These are phyloP conservation scores for Salvia splendens DNA, from an alignment of 257 asterid genomes.

Conservation along the genomic window DNA sequence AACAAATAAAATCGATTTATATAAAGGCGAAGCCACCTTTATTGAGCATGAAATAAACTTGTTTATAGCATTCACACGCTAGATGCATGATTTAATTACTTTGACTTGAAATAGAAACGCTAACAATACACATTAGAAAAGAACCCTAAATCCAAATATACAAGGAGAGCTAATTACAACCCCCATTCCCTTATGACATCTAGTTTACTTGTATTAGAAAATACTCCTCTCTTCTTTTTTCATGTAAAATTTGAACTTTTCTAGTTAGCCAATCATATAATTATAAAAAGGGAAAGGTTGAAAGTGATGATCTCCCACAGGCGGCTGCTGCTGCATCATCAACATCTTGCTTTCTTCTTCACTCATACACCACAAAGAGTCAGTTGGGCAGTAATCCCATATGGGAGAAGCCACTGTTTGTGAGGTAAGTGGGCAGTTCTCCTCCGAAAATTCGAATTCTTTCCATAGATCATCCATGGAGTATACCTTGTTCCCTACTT, in stretches of 20 bases:
- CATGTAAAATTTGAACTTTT: slow-evolving; percentile 3
- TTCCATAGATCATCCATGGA: slow-evolving; percentile 89
- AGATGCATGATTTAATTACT: slow-evolving; percentile 28
- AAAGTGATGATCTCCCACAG: slow-evolving; percentile 38
- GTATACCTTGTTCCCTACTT: slow-evolving; percentile 39
- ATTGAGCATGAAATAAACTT: slow-evolving; percentile 24
- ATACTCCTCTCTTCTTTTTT: neutral
- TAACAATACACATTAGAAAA: neutral
- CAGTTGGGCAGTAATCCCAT: slow-evolving; percentile 65
- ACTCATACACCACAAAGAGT: slow-evolving; percentile 53
- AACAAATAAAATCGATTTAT: neutral
- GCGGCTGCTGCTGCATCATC: slow-evolving; percentile 28
- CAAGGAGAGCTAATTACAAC: slow-evolving; percentile 26
- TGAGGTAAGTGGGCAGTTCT: slow-evolving; percentile 19
- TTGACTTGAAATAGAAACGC: slow-evolving; percentile 1
- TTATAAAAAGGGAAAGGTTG: slow-evolving; percentile 43
- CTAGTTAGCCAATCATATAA: slow-evolving; percentile 36
- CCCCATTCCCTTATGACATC: slow-evolving; percentile 29
- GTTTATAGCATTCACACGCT: slow-evolving; percentile 6
- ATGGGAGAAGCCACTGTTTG: slow-evolving; percentile 50
- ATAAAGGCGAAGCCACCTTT: neutral
- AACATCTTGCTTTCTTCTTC: slow-evolving; percentile 29
- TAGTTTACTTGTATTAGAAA: slow-evolving; percentile 29
- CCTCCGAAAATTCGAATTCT: slow-evolving; percentile 56
- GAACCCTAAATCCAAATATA: slow-evolving; percentile 14